A percentile compares a stretch with the other conserved stretches of the same genome.
phyloP scores from a whole-genome alignment of 2,329 filamentous ascomycete genomes.

The Fusarium cyanostomum region DNA sequence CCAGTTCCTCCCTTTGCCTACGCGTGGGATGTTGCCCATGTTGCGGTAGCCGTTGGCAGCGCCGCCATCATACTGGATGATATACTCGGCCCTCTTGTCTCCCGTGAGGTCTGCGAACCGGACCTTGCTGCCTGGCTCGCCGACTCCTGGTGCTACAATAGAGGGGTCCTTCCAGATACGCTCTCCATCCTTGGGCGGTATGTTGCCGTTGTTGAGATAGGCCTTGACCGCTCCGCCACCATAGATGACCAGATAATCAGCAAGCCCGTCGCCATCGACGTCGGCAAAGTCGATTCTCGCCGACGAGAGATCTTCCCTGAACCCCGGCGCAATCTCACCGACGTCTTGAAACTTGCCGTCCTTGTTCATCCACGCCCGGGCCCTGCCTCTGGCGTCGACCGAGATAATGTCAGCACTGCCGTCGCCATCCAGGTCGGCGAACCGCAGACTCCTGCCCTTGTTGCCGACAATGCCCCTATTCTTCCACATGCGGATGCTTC shows the following conservation, averaged over 20 bases:
- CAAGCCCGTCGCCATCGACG: background rate
- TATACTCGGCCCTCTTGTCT: constrained; percentile 17
- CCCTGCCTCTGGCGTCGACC: background rate
- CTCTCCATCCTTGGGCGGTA: background rate
- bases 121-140: constrained; percentile 15
- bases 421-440: background rate
- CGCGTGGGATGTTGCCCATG: constrained; percentile 2
- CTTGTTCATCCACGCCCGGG: constrained; percentile 13
- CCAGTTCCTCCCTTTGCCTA: constrained; percentile 7
- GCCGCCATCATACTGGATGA: constrained; percentile 20
- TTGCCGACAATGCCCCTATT: constrained; percentile 16
- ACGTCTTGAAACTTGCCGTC: constrained; percentile 3
- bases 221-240: background rate
- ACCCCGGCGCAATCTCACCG: constrained; percentile 7
- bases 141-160: constrained; percentile 3
- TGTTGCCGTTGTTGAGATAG: constrained; percentile 20
- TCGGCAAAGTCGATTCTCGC: constrained; percentile 11
- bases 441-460: background rate
- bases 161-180: constrained; percentile 27
- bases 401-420: background rate
- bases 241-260: constrained; percentile 3
- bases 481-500: constrained; percentile 34
- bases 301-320: constrained; percentile 5
- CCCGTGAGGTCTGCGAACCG: constrained; percentile 20
- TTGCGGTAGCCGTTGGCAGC: constrained; percentile 16